These are phyloP conservation scores for Linum trigynum DNA, from an alignment of 345 rosid genomes.

Conservation along the genomic window DNA sequence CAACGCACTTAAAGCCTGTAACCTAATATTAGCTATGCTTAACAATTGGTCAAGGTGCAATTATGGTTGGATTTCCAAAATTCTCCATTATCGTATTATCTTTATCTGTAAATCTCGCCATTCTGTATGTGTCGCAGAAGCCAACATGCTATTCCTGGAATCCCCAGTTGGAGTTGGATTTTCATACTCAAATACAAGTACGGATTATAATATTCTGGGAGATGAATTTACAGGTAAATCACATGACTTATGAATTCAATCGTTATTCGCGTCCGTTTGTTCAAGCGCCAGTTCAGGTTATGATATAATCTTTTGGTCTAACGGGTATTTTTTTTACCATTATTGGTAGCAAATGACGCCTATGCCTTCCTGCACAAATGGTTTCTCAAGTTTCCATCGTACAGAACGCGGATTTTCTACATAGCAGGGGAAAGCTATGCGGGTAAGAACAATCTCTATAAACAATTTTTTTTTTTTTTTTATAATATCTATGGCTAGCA, in stretches of 20 bases:
- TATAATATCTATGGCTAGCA: not conserved
- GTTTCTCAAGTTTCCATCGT: conserved; percentile 70
- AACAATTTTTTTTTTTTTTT: conserved; percentile 2
- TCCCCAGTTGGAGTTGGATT: conserved; percentile 95
- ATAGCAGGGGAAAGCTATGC: conserved; percentile 97
- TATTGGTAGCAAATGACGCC: conserved; percentile 48
- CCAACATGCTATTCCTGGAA: conserved; percentile 83
- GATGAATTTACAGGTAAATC: conserved; percentile 67
- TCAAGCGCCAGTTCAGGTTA: too few relatives aligned
- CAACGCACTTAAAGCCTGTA: not conserved
- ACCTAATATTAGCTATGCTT: not conserved
- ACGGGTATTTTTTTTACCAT: not conserved
- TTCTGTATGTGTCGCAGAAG: conserved; percentile 46
- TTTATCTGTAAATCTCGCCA: conserved; percentile 7
- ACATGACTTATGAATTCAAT: not conserved
- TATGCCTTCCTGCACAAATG: conserved; percentile 64
- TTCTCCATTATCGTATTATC: conserved; percentile 15
- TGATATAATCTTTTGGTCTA: conserved; percentile 3
- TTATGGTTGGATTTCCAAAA: conserved; percentile 3
- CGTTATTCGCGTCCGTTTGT: not conserved
- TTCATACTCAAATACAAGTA: conserved; percentile 72
- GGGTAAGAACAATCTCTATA: conserved; percentile 28
- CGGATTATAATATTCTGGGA: conserved; percentile 48
- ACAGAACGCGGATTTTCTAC: conserved; percentile 42
- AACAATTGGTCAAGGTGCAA: not conserved